Evolutionary conservation across 1,284 basidiomycete genomes (phyloP), one percentile per base, ranked within the genome.

Genomic region (Rhodotorula sp.): DNA sequence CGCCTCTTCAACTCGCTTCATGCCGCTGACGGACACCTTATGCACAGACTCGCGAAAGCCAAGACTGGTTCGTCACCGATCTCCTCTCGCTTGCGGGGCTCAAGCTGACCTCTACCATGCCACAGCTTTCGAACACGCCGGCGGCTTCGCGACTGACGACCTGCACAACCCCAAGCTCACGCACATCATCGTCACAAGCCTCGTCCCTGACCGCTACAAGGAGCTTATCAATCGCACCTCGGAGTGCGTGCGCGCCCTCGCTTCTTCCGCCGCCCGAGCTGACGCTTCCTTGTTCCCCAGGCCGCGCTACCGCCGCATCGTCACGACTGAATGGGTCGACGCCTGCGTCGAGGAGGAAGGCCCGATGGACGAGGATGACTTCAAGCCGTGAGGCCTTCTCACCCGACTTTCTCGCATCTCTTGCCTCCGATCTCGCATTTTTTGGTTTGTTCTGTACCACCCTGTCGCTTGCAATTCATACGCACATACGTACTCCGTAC

Each of bases 91-190:
- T 39, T 29, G 17, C 2, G 20, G 27, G 2, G 11, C n/a, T 39
- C n/a, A 11, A 24, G 24, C 51, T 46, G 15, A 49, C 34, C 17
- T 30, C 6, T 24, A 27, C 29, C 22, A 8, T 10, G n/a, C 30
- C 13, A 7, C 57, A 65, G 78, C 84, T 20, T 87, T 95, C 62
- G 80, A 75, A 17, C 82, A 85, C 4, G 86, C 91, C 73, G 92
- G 92, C 47, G 93, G 92, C 1, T 84, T 82, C 59, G 77, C 92
- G 24, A 86, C 78, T 0, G 67, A 84, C 8, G 85, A 85, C 65
- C 81, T 95, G 4, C 80, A 86, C 62, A 86, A 94, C 62, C 84
- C 87, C 11, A 90, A 88, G 76, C 82, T 95, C 46, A 94, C 93
- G 0, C 93, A 95, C 79, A 82, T 95, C 52, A 83, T 95, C 52